Percentiles rank a stretch among this genome's conserved stretches.
Conservation (phyloP, 331 rosid species). For the Pyrus hybrid region DNA sequence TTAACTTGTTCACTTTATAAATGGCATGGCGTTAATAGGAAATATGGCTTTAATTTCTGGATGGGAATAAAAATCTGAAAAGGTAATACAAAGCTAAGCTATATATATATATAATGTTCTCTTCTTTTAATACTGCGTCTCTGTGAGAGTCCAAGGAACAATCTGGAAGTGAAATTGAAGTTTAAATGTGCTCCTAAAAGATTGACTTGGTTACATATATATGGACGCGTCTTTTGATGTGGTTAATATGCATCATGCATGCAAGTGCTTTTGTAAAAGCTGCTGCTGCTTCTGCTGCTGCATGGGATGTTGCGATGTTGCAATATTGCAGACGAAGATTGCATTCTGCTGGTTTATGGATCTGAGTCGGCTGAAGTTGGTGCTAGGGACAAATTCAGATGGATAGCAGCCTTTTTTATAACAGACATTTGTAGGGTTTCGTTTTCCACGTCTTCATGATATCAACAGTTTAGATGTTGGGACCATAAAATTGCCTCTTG, state of each 20-base stretch:
- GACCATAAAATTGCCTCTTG: conserved; percentile 6
- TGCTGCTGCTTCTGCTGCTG: conserved; percentile 6
- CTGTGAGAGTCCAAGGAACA: neutral
- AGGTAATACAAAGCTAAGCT: no score
- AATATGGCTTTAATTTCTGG: no score
- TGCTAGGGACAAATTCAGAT: conserved; percentile 2
- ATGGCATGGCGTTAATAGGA: no score
- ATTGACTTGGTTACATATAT: neutral
- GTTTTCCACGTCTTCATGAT: neutral
- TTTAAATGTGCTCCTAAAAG: neutral
- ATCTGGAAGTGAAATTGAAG: neutral
- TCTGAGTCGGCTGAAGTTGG: neutral
- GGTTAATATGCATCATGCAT: neutral
- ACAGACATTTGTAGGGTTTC: conserved; percentile 13
- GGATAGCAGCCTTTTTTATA: neutral
- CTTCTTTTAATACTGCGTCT: neutral
- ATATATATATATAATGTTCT: neutral
- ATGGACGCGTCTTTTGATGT: conserved; percentile 31
- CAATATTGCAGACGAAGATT: conserved; percentile 18
- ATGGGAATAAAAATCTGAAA: no score
- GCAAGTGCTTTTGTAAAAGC: neutral
- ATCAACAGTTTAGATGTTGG: conserved; percentile 10
- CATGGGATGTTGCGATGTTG: conserved; percentile 17
- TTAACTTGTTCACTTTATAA: no score
- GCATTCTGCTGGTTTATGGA: conserved; percentile 2